These are phyloP conservation scores for Picochlorum sp. DNA, from an alignment of 139 green algal species.

Conservation along the genomic window DNA sequence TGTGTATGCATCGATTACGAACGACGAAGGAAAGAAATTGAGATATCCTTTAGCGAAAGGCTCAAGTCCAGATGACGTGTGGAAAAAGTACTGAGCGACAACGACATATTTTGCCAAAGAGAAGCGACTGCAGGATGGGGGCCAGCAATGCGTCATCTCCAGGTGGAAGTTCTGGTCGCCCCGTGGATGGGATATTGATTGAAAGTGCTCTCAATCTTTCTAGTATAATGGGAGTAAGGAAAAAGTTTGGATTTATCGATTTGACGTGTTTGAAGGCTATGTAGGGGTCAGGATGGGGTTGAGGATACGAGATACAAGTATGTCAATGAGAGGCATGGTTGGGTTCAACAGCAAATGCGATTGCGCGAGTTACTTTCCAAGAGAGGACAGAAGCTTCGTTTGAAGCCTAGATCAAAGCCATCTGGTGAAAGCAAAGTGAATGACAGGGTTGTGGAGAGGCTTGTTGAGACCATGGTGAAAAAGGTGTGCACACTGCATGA, in stretches of 20 bases:
- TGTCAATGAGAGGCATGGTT: constrained; percentile 37
- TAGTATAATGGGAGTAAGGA: constrained; percentile 41
- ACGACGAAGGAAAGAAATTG: background rate
- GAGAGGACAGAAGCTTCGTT: background rate
- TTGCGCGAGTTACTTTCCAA: constrained; percentile 16
- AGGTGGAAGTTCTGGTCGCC: background rate
- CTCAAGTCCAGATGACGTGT: background rate
- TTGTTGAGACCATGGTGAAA: constrained; percentile 8
- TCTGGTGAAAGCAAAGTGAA: background rate
- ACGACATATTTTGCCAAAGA: background rate
- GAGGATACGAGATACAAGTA: constrained; percentile 26
- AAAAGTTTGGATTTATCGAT: constrained; percentile 53
- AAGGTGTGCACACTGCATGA: background rate
- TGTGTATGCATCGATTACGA: background rate
- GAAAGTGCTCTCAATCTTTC: background rate
- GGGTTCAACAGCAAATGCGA: constrained; percentile 22
- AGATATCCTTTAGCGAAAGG: background rate
- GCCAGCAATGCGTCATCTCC: background rate
- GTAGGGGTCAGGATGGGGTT: constrained; percentile 40
- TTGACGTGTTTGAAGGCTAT: constrained; percentile 45
- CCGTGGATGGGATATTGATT: background rate
- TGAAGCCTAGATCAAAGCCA: background rate
- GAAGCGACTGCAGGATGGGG: background rate
- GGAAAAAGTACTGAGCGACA: background rate
- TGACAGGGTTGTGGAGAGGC: background rate